A percentile compares a stretch with the other conserved stretches of the same genome.
Evolutionary conservation across 768 basidiomycete genomes (phyloP).

Genomic region (Clathrus columnatus): DNA sequence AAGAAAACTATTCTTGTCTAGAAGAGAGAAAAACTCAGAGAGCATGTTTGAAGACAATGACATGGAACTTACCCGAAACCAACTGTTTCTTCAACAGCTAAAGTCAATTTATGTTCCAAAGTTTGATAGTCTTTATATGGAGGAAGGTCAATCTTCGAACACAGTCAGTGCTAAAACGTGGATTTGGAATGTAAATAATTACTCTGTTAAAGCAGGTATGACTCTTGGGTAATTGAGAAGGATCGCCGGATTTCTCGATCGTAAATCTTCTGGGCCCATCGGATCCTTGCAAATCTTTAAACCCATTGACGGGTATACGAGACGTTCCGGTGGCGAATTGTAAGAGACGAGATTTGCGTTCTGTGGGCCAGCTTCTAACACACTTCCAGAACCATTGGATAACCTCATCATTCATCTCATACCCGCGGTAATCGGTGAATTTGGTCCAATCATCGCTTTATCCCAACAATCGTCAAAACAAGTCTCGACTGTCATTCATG

Average conservation of each 20-base stretch:
- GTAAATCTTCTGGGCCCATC: slow-evolving; percentile 97
- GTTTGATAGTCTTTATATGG: slow-evolving; percentile 94
- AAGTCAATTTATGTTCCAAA: slow-evolving; percentile 88
- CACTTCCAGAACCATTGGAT: slow-evolving; percentile 99
- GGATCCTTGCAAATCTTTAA: slow-evolving; percentile 96
- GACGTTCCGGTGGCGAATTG: slow-evolving; percentile 98
- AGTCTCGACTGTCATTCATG: background rate
- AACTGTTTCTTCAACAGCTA: slow-evolving; percentile 59
- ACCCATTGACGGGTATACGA: slow-evolving; percentile 95
- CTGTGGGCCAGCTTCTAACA: slow-evolving; percentile 94
- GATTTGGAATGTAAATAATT: background rate
- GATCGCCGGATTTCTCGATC: slow-evolving; percentile 97
- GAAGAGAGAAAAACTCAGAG: slow-evolving; percentile 86
- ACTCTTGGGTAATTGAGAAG: slow-evolving; percentile 89
- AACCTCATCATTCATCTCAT: slow-evolving; percentile 89
- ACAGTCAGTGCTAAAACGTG: background rate
- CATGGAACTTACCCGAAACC: slow-evolving; percentile 39
- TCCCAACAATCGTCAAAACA: slow-evolving; percentile 2
- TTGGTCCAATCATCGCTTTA: slow-evolving; percentile 94
- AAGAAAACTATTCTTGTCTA: slow-evolving; percentile 65
- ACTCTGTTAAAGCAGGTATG: slow-evolving; percentile 69
- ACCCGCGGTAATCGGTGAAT: slow-evolving; percentile 97
- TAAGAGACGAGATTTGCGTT: slow-evolving; percentile 91
- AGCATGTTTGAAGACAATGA: slow-evolving; percentile 8
- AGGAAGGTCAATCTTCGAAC: slow-evolving; percentile 82